Percentiles rank a stretch among this genome's conserved stretches.
phyloP scores from a whole-genome alignment of 192 early-diverging fungal genomes.

The Coemansia sp. region DNA sequence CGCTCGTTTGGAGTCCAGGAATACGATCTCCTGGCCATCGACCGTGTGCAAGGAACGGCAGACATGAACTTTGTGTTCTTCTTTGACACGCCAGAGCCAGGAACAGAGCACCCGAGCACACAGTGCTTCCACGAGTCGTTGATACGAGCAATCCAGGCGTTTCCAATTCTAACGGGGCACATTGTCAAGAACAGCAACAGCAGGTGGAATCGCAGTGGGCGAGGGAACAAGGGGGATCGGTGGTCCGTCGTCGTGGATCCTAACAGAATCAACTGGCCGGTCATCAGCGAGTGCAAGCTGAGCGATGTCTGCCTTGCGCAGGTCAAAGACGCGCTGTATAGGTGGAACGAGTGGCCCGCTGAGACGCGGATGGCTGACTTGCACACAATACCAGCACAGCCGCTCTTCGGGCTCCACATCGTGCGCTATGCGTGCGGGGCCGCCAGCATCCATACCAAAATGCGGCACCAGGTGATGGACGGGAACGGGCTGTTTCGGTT shows the following conservation, averaged over 20 bases:
- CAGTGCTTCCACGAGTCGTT: conserved; percentile 13
- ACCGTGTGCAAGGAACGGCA: conserved; percentile 34
- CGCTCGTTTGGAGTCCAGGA: conserved; percentile 10
- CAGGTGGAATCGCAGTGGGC: neutral
- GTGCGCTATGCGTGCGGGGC: conserved; percentile 41
- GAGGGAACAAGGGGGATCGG: neutral
- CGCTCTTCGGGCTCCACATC: conserved; percentile 31
- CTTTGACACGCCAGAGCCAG: conserved; percentile 8
- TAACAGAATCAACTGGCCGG: conserved; percentile 32
- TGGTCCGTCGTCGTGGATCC: conserved; percentile 29
- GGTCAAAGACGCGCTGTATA: conserved; percentile 3
- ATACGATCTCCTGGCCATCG: conserved; percentile 29
- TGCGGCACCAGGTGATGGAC: conserved; percentile 37
- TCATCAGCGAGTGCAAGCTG: conserved; percentile 16
- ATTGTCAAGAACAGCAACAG: neutral
- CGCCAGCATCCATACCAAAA: conserved; percentile 33
- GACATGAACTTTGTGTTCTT: conserved; percentile 46
- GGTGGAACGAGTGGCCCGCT: conserved; percentile 25
- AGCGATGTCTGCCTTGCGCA: neutral
- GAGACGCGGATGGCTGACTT: conserved; percentile 12
- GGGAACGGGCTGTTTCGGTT: conserved; percentile 32
- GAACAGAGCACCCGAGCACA: conserved; percentile 8
- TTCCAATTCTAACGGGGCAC: conserved; percentile 28
- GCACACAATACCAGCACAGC: conserved; percentile 2
- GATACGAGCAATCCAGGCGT: conserved; percentile 17